Evolutionary conservation across 2,329 filamentous ascomycete species (phyloP).

Genomic region (Epichloe scottii): DNA sequence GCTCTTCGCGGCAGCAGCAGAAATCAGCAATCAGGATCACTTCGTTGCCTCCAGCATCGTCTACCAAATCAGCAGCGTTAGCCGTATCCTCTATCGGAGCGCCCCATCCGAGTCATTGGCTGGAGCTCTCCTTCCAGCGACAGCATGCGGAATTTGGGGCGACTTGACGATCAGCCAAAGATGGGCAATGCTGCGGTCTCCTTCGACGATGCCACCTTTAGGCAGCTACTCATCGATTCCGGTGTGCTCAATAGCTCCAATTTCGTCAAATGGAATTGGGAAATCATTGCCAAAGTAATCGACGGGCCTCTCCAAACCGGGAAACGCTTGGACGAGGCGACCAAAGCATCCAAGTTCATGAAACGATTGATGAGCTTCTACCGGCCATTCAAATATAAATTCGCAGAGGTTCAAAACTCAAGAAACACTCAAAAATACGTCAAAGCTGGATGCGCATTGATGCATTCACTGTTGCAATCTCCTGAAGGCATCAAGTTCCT

Average conservation of each 20-base stretch:
- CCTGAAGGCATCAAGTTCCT: conserved; percentile 75
- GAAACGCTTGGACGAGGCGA: conserved; percentile 85
- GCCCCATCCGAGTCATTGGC: conserved; percentile 35
- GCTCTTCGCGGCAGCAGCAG: conserved; percentile 63
- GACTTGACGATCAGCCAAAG: conserved; percentile 46
- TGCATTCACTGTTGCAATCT: conserved; percentile 77
- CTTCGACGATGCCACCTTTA: conserved; percentile 50
- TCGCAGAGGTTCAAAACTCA: conserved; percentile 80
- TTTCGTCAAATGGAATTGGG: conserved; percentile 96
- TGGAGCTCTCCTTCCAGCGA: conserved; percentile 28
- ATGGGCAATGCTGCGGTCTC: conserved; percentile 27
- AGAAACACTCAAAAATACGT: conserved; percentile 92
- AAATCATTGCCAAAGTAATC: conserved; percentile 77
- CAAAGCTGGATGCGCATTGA: conserved; percentile 73
- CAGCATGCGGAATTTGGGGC: conserved; percentile 33
- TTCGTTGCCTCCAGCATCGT: conserved; percentile 81
- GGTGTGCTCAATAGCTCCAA: conserved; percentile 82
- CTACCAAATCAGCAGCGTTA: conserved; percentile 97
- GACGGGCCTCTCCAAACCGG: conserved; percentile 85
- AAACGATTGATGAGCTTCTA: conserved; percentile 93
- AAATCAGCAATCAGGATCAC: conserved; percentile 57
- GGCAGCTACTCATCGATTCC: conserved; percentile 59
- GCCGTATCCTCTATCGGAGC: conserved; percentile 78
- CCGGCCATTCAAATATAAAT: conserved; percentile 91
- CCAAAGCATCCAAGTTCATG: conserved; percentile 90